phyloP scores from a whole-genome alignment of 1,139 yeast genomes.

The Geotrichum citri-aurantii region DNA sequence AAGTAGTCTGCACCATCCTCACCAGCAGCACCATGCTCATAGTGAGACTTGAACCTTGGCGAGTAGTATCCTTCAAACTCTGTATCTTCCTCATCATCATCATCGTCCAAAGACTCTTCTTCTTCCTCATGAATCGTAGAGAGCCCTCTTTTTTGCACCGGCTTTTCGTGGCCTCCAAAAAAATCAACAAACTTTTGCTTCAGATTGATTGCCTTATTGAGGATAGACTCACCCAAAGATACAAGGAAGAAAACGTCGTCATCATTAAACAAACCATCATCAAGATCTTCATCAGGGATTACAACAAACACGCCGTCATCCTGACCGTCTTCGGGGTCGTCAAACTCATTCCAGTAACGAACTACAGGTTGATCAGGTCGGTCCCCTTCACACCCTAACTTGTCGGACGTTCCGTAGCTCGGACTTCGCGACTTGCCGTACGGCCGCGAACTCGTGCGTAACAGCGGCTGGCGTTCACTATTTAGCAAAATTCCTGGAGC shows the following conservation, averaged over 20 bases:
- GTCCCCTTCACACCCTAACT: slow-evolving; percentile 11
- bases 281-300: slow-evolving; percentile 32
- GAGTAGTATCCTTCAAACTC: slow-evolving; percentile 22
- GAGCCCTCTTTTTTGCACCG: slow-evolving; percentile 17
- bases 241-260: slow-evolving; percentile 33
- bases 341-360: slow-evolving; percentile 70
- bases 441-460: slow-evolving; percentile 1
- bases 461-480: slow-evolving; percentile 14
- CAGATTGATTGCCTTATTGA: slow-evolving; percentile 9
- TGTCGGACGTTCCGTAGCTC: neutral
- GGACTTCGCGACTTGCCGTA: neutral
- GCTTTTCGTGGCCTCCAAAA: slow-evolving; percentile 21
- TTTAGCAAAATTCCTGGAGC: slow-evolving; percentile 15
- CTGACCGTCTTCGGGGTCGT: slow-evolving; percentile 51
- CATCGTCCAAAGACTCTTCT: slow-evolving; percentile 20
- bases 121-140: slow-evolving; percentile 19
- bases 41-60: slow-evolving; percentile 24
- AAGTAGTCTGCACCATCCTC: slow-evolving; percentile 9
- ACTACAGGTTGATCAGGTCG: slow-evolving; percentile 35
- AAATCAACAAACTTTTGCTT: slow-evolving; percentile 26
- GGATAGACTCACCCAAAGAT: slow-evolving; percentile 30
- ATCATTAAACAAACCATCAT: slow-evolving; percentile 32
- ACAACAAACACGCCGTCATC: slow-evolving; percentile 35
- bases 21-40: slow-evolving; percentile 5
- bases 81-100: slow-evolving; percentile 15